Base-by-base conservation (phyloP, 1,284 basidiomycete species). In the Rhodotorula sp. region DNA sequence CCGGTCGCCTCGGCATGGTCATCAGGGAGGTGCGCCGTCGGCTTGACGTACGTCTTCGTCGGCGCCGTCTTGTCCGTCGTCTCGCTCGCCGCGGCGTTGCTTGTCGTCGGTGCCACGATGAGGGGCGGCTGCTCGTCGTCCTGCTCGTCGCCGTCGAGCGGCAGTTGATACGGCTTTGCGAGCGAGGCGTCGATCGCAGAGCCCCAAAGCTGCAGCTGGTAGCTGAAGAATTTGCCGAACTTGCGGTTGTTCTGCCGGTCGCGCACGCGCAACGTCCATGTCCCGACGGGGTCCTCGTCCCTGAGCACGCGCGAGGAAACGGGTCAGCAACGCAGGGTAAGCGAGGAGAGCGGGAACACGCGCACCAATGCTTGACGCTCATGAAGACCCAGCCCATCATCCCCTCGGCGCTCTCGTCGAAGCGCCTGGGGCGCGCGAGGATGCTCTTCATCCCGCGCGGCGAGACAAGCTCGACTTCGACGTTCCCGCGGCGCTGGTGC, bases 331-430 rank as follows among this genome's bases (percentile, higher is more conserved):
- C 10, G n/a, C 7, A 17, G 5, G 22, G 12, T 32, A n/a, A 9
- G 37, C 21, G 39, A 32, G 51, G 13, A 1, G 22, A 21, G 44
- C 7, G 27, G 12, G 10, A 62, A 44, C 44, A 82, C 88, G 19
- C 50, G 79, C 71, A 94, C 97, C 97, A 99, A 81, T 99, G 97
- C 83, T 99, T 99, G 68, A 99, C 88, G 36, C 89, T 88, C 95
- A 98, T 99, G 81, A 99, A 99, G 32, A 88, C 90, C 97, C 97
- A 99, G 0, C 94, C 95, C 37, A 88, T 88, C 81, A 87, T 97
- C 10, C 97, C 97, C 19, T 85, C 86, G 8, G 79, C 81, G 22
- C 87, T 90, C 59, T 83, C 81, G 80, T 99, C 97, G 53, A 85
- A 86, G 46, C 85, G 81, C 69, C 97, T 87, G 63, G 85, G 85